Evolutionary conservation across 768 basidiomycete species (phyloP), one percentile per base, ranked within the genome.

Genomic region (Boletus reticuloceps): DNA sequence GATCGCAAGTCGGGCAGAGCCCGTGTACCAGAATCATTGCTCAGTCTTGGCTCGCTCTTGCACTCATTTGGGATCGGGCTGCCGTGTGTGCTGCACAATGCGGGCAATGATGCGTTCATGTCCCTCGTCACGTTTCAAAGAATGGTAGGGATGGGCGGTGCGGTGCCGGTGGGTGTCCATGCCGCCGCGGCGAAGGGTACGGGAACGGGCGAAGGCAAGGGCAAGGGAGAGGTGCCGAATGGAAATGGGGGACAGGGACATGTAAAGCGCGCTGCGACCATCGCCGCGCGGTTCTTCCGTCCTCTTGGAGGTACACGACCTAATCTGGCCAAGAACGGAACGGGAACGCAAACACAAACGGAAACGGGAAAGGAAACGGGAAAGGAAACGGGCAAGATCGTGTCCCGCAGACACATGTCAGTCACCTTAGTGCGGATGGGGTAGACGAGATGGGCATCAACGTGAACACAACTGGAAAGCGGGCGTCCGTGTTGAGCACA

Each of bases 21-120:
- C 16, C 85, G 89, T 31, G 46, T 68, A 3, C 72, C 75, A 1
- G 80, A 79, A 31, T 75, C 84, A 11, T 75, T 77, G 1, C 79
- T 91, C n/a, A 83, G 84, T 20, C 78, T 92, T 2, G 77, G 81
- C 12, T 79, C 77, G 58, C 69, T 89, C 38, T 69, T 92, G n/a
- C 78, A 75, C 51, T 86, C 87, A 5, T 75, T 89, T 36, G 76
- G 79, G 17, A 56, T 70, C 38, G 56, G 59, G 2, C 51, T 63
- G 10, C 66, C 63, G 16, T 82, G 80, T 54, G 65, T 69, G 14
- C 65, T 86, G 55, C 82, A 88, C 67, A 91, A 91, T 63, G 74
- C 90, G n/a, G 90, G 90, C 14, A 93, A 93, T 67, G 86, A 89
- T 58, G 86, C 91, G 5, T 82, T 88, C 63, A 75, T 88, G 75